Evolutionary conservation across 192 early-diverging fungal genomes (phyloP).

Genomic region (Umbelopsis sp.): DNA sequence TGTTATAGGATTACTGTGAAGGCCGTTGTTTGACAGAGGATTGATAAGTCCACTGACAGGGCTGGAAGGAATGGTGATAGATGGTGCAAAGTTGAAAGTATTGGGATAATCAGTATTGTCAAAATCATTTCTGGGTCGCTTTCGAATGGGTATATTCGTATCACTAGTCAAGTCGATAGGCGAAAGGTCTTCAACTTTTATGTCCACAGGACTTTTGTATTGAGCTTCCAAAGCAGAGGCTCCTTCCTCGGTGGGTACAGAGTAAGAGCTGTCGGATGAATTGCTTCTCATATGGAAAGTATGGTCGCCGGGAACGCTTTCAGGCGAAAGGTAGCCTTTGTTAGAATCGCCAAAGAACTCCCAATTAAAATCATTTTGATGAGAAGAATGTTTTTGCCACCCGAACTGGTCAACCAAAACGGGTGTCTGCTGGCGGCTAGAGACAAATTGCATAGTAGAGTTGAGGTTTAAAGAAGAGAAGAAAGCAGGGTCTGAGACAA

Average conservation of each 20-base stretch:
- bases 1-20: background rate
- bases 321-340: background rate
- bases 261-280: background rate
- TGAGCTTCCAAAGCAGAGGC: background rate
- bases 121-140: background rate
- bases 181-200: background rate
- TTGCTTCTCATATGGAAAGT: background rate
- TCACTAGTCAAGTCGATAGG: background rate
- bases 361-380: background rate
- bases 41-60: background rate
- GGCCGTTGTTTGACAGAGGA: background rate
- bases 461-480: background rate
- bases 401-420: background rate
- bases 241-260: background rate
- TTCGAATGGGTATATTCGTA: background rate
- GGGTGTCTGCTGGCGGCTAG: background rate
- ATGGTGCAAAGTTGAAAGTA: background rate
- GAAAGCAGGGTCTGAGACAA: background rate
- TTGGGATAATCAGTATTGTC: background rate
- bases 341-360: background rate
- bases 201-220: background rate
- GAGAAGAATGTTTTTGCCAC: background rate
- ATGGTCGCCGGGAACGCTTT: background rate
- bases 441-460: background rate
- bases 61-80: constrained; percentile 3